These are phyloP conservation scores for Penicilliopsis zonata DNA, from an alignment of 495 filamentous ascomycete genomes.

Conservation along the genomic window DNA sequence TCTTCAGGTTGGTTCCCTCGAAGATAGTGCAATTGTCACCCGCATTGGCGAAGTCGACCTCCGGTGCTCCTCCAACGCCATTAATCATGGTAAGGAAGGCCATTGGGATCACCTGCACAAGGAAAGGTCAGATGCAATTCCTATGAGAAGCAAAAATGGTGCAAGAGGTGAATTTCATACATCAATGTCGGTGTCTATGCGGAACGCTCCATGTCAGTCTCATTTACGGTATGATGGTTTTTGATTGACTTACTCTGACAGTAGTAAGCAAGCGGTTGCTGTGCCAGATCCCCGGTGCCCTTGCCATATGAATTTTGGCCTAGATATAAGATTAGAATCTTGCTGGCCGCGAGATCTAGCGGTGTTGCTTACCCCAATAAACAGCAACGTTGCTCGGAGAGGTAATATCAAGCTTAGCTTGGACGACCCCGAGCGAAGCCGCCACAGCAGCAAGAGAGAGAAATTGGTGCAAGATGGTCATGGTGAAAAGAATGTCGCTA, in stretches of 20 bases:
- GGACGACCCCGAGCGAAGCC: constrained; percentile 18
- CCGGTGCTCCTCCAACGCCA: constrained; percentile 33
- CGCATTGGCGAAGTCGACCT: constrained; percentile 49
- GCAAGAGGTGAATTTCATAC: constrained; percentile 12
- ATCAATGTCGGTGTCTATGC: constrained; percentile 25
- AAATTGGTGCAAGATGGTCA: constrained; percentile 14
- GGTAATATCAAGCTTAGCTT: constrained; percentile 30
- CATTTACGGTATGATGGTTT: neutral
- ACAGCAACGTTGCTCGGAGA: constrained; percentile 41
- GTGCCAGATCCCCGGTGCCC: constrained; percentile 28
- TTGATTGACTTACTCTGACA: constrained; percentile 38
- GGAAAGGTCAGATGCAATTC: neutral
- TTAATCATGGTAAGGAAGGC: constrained; percentile 48
- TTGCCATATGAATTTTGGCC: constrained; percentile 46
- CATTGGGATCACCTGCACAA: constrained; percentile 41
- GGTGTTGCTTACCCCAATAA: constrained; percentile 45
- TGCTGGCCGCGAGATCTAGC: neutral
- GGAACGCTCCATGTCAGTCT: neutral
- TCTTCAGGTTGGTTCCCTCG: constrained; percentile 38
- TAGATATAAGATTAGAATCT: constrained; percentile 8
- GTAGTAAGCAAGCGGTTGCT: constrained; percentile 44
- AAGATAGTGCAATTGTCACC: constrained; percentile 46
- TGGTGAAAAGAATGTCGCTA: constrained; percentile 6
- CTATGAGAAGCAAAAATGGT: neutral
- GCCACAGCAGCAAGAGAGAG: constrained; percentile 15